A percentile compares a stretch with the other conserved stretches of the same genome.
These are phyloP conservation scores for Claviceps fusiformis DNA, from an alignment of 2,329 filamentous ascomycete species.

Conservation along the genomic window DNA sequence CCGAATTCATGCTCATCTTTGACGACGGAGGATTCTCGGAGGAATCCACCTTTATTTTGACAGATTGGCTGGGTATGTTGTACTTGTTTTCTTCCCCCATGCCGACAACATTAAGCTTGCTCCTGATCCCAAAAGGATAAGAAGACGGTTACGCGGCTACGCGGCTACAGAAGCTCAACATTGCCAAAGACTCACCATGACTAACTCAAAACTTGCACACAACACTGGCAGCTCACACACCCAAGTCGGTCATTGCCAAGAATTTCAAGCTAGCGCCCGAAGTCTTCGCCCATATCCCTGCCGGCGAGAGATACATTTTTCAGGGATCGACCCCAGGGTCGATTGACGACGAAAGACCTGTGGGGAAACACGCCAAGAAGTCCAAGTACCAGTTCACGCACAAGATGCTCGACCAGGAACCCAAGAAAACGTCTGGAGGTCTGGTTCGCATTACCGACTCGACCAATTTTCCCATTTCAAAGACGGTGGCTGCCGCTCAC, in stretches of 20 bases:
- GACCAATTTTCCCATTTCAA: constrained; percentile 61
- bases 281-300: constrained; percentile 54
- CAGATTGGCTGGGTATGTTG: constrained; percentile 52
- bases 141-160: too few relatives aligned
- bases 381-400: constrained; percentile 58
- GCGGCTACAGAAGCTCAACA: too few relatives aligned
- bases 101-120: too few relatives aligned
- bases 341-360: constrained; percentile 52
- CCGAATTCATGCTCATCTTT: constrained; percentile 35
- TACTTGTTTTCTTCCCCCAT: too few relatives aligned
- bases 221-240: constrained; percentile 44
- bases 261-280: constrained; percentile 63
- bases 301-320: constrained; percentile 65
- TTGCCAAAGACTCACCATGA: background rate
- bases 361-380: constrained; percentile 46
- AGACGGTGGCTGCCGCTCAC: constrained; percentile 59
- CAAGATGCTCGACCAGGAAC: constrained; percentile 56
- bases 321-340: constrained; percentile 50
- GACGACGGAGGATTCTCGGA: constrained; percentile 39
- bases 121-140: too few relatives aligned
- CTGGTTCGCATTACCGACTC: constrained; percentile 63
- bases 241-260: constrained; percentile 56
- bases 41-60: constrained; percentile 57
- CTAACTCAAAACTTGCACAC: background rate
- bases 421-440: constrained; percentile 53